These are phyloP conservation scores for Mycena capillaripes DNA, from an alignment of 768 basidiomycete genomes.

Conservation along the genomic window DNA sequence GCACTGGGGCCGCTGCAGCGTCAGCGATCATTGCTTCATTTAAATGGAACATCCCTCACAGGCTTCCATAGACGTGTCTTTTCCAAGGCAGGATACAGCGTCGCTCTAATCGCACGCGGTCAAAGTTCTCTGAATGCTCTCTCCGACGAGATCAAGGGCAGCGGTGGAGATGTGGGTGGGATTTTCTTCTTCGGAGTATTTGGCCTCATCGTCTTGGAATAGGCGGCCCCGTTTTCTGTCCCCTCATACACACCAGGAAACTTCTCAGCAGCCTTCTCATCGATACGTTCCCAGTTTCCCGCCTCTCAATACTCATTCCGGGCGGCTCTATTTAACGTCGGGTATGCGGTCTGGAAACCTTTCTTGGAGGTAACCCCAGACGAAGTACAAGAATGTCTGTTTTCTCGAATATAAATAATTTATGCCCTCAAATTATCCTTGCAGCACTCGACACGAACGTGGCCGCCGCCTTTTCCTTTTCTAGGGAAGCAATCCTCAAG, in stretches of 20 bases:
- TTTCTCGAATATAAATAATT: not conserved
- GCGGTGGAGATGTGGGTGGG: slow-evolving; percentile 67
- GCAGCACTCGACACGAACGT: slow-evolving; percentile 63
- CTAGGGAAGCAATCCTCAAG: slow-evolving; percentile 68
- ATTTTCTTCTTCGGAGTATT: not conserved
- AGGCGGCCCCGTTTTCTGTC: slow-evolving; percentile 73
- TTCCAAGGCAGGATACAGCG: slow-evolving; percentile 72
- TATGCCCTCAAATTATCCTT: not conserved
- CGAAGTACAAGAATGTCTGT: slow-evolving; percentile 60
- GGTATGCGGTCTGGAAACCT: slow-evolving; percentile 69
- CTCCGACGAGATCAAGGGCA: slow-evolving; percentile 67
- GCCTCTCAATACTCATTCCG: slow-evolving; percentile 65
- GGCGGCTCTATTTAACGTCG: slow-evolving; percentile 76
- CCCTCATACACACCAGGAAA: slow-evolving; percentile 64
- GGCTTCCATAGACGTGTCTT: slow-evolving; percentile 62
- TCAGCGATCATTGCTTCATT: slow-evolving; percentile 8
- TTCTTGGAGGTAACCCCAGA: slow-evolving; percentile 78
- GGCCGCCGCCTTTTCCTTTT: slow-evolving; percentile 73
- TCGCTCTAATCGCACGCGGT: slow-evolving; percentile 76
- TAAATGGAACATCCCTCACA: slow-evolving; percentile 6
- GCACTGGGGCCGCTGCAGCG: slow-evolving; percentile 68
- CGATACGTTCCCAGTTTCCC: slow-evolving; percentile 61
- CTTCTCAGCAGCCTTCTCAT: slow-evolving; percentile 62
- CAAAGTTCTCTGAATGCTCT: slow-evolving; percentile 62
- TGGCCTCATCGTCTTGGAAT: slow-evolving; percentile 11